Percentiles rank a stretch among this genome's conserved stretches.
Evolutionary conservation across 305 asterid genomes (phyloP).

Genomic region (Solanum hybrid): DNA sequence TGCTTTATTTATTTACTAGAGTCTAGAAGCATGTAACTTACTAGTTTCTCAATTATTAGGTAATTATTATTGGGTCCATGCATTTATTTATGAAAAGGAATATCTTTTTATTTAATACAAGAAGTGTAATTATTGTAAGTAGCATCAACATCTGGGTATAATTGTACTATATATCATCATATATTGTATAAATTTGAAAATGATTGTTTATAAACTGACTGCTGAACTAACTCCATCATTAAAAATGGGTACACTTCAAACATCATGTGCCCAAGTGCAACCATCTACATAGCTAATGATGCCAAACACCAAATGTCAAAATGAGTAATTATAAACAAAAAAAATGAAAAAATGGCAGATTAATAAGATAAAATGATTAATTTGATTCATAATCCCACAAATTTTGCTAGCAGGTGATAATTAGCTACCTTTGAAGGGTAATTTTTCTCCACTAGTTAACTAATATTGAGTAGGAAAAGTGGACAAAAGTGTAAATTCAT

Average conservation of each 20-base stretch:
- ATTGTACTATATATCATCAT: neutral
- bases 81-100: neutral
- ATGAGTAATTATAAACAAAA: neutral
- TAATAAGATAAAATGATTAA: neutral
- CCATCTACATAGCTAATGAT: neutral
- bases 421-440: neutral
- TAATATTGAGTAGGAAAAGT: neutral
- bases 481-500: neutral
- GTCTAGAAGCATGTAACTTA: neutral
- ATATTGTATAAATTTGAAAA: neutral
- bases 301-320: neutral
- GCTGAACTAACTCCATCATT: conserved; percentile 2
- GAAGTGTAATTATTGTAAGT: neutral
- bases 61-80: neutral
- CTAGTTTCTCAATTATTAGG: neutral
- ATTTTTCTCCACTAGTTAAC: neutral
- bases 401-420: neutral
- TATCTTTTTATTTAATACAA: neutral
- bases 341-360: neutral
- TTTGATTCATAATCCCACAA: neutral
- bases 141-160: neutral
- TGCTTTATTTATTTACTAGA: neutral
- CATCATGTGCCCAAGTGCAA: neutral
- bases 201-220: neutral
- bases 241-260: neutral